These are phyloP conservation scores for Linaria vulgaris DNA, from an alignment of 257 asterid species.

Conservation along the genomic window DNA sequence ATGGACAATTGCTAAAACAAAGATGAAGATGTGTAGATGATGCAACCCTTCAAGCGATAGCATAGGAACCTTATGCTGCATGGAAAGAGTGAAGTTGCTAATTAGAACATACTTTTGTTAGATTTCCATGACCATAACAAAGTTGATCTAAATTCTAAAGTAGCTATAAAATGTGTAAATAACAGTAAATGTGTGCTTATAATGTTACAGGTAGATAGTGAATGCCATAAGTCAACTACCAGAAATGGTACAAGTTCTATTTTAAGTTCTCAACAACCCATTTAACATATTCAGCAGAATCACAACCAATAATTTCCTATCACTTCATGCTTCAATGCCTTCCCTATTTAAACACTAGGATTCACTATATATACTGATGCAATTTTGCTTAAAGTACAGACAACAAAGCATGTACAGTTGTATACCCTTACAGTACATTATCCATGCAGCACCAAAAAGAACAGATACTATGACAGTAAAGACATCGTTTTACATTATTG, in stretches of 20 bases:
- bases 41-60: slow-evolving; percentile 75
- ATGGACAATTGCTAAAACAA: slow-evolving; percentile 83
- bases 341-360: background rate
- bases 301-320: background rate
- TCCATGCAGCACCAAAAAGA: background rate
- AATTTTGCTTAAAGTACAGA: background rate
- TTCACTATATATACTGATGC: background rate
- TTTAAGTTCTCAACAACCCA: background rate
- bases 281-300: background rate
- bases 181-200: background rate
- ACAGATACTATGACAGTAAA: background rate
- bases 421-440: slow-evolving; percentile 2
- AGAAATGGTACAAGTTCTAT: background rate
- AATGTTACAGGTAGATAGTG: background rate
- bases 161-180: slow-evolving; percentile 2
- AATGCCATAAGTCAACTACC: background rate
- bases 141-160: background rate
- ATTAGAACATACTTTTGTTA: slow-evolving; percentile 15
- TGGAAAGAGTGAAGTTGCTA: slow-evolving; percentile 5
- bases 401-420: background rate
- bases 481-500: background rate
- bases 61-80: slow-evolving; percentile 67
- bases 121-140: slow-evolving; percentile 14
- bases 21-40: slow-evolving; percentile 79
- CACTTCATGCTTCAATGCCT: slow-evolving; percentile 3